Evolutionary conservation across 768 basidiomycete genomes (phyloP).

Genomic region (Rubroboletus pulcherrimus): DNA sequence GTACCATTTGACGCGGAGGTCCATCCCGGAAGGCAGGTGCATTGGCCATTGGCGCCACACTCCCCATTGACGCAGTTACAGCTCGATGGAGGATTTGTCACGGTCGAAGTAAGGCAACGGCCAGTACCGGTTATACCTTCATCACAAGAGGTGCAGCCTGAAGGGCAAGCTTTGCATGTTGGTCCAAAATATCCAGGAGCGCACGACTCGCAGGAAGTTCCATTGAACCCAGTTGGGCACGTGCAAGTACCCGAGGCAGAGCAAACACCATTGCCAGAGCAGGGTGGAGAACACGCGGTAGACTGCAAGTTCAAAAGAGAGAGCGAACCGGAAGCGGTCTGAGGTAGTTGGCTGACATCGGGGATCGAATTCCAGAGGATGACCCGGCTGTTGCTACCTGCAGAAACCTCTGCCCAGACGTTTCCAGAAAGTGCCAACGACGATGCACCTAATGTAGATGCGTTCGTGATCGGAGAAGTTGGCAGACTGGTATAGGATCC

Average conservation of each 20-base stretch:
- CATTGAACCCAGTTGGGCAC: constrained; percentile 73
- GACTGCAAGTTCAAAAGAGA: constrained; percentile 71
- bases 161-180: constrained; percentile 64
- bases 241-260: constrained; percentile 64
- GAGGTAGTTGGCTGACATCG: constrained; percentile 66
- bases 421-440: constrained; percentile 69
- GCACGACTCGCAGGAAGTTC: constrained; percentile 78
- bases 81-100: constrained; percentile 51
- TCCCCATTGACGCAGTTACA: constrained; percentile 85
- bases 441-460: constrained; percentile 47
- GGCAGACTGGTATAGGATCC: constrained; percentile 58
- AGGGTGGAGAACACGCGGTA: constrained; percentile 68
- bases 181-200: constrained; percentile 72
- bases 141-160: constrained; percentile 67
- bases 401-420: constrained; percentile 62
- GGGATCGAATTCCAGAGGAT: constrained; percentile 79
- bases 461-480: constrained; percentile 42
- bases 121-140: constrained; percentile 79
- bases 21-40: constrained; percentile 78
- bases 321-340: constrained; percentile 44
- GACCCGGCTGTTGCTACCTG: constrained; percentile 53
- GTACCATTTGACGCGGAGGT: constrained; percentile 66
- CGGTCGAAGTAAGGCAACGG: constrained; percentile 52
- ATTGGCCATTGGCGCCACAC: constrained; percentile 66
- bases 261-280: constrained; percentile 71